Evolutionary conservation across 169 alveolate species (phyloP), one percentile per base, ranked within the genome.

Genomic region (Theileria luwenshuni): DNA sequence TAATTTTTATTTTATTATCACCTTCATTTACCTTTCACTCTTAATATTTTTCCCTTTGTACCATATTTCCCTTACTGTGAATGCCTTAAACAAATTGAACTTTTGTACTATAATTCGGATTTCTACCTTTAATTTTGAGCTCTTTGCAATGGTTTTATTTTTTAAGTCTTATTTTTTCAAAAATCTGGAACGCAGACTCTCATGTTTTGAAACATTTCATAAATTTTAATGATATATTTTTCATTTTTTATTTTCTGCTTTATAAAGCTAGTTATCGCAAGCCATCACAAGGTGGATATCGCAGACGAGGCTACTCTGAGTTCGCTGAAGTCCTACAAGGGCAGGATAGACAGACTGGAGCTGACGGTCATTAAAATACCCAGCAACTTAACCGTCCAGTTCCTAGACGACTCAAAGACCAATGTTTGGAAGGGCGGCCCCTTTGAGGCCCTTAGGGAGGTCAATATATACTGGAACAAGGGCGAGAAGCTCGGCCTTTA

Each of bases 381-480:
- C 19, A 32, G 38, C 38, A 21, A 41, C 45, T 43, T 56, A 17
- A 56, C 65, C 38, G 32, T 56, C 30, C 65, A 56, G 38, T 27
- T 2, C 15, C 33, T 56, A 43, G 65, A 56, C 38, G 65, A 56
- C 32, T 7, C 25, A 17, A 41, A 41, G 23, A 6, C 0, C 7
- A 15, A 25, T 15, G 65, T 56, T 7, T 56, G 65, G 65, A 56
- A 56, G 38, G 25, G 38, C 21, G 30, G 47, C 17, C 33, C 65
- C 65, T 27, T 43, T 15, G 65, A 56, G 38, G 65, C 65, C 19
- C 21, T 56, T 38, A 15, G 65, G 65, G 65, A 56, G 65, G 32
- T 21, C 19, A 21, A n/a, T 21, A 21, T 56, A 43, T 56, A 56
- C 42, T 56, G 17, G 21, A 15, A 28, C 17, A 2, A 56, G 3